Conservation (phyloP, 805 yeast genomes). For the Metschnikowia vanudenii region DNA sequence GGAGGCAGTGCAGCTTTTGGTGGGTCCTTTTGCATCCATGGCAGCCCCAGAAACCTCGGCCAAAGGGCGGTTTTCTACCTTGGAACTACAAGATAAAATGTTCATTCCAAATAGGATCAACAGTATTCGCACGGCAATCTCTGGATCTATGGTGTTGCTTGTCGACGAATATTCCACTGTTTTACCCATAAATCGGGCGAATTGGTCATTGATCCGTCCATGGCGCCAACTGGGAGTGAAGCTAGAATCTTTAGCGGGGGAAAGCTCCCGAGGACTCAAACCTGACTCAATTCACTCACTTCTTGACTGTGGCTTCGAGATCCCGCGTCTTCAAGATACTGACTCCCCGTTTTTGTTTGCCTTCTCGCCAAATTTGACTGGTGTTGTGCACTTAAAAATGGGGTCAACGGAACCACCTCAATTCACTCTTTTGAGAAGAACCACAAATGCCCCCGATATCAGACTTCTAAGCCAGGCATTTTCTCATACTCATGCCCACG, state of each 20-base stretch:
- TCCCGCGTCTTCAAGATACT: constrained; percentile 36
- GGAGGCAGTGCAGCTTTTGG: constrained; percentile 24
- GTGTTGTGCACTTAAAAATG: constrained; percentile 31
- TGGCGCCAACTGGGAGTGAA: not conserved
- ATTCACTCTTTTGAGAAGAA: constrained; percentile 4
- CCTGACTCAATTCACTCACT: constrained; percentile 41
- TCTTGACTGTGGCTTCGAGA: constrained; percentile 54
- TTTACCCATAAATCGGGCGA: constrained; percentile 43
- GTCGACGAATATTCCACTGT: constrained; percentile 44
- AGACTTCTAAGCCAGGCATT: constrained; percentile 54
- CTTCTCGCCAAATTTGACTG: constrained; percentile 52
- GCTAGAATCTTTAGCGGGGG: not conserved
- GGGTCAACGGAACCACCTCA: constrained; percentile 4
- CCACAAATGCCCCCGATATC: constrained; percentile 20
- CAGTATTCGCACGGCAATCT: constrained; percentile 33
- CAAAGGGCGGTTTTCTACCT: constrained; percentile 1
- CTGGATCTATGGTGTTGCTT: constrained; percentile 42
- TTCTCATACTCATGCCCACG: constrained; percentile 61
- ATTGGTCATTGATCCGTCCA: constrained; percentile 23
- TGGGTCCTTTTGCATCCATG: constrained; percentile 32
- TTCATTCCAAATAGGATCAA: constrained; percentile 26
- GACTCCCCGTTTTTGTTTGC: constrained; percentile 27
- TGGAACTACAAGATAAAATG: constrained; percentile 30
- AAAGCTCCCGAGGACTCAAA: not conserved
- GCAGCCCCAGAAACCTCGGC: constrained; percentile 21